Evolutionary conservation across 2,329 filamentous ascomycete species (phyloP).

Genomic region (Trichothecium sympodiale): DNA sequence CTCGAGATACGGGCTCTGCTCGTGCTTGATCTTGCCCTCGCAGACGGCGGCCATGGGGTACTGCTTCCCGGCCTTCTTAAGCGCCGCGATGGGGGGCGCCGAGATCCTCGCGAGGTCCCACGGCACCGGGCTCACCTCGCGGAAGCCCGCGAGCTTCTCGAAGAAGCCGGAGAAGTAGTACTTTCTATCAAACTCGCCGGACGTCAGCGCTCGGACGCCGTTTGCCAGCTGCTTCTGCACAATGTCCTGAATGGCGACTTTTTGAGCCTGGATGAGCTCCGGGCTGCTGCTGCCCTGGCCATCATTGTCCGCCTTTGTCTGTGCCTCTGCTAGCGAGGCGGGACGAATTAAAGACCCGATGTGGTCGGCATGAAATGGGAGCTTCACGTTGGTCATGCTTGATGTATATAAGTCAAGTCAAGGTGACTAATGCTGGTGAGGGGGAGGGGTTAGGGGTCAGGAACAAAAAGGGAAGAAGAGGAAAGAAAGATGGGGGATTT

Average conservation of each 20-base stretch:
- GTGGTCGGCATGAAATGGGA: constrained; percentile 61
- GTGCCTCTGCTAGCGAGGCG: constrained; percentile 44
- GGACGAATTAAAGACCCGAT: constrained; percentile 61
- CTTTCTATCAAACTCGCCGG: constrained; percentile 54
- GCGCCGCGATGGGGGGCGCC: constrained; percentile 26
- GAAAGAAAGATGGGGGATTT: too few relatives aligned
- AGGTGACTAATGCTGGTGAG: too few relatives aligned
- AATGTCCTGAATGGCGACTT: constrained; percentile 51
- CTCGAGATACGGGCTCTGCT: constrained; percentile 28
- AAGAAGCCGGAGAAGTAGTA: constrained; percentile 39
- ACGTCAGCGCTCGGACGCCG: constrained; percentile 52
- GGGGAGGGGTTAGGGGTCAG: too few relatives aligned
- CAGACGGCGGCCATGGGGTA: constrained; percentile 28
- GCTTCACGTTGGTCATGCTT: constrained; percentile 9
- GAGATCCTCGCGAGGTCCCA: constrained; percentile 25
- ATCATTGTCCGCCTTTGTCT: constrained; percentile 35
- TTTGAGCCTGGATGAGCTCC: constrained; percentile 44
- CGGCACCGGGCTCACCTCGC: constrained; percentile 24
- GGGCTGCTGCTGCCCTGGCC: constrained; percentile 17
- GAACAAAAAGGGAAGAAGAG: too few relatives aligned
- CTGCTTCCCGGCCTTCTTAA: constrained; percentile 24
- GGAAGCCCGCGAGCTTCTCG: constrained; percentile 31
- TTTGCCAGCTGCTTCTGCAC: constrained; percentile 54
- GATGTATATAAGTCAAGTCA: too few relatives aligned
- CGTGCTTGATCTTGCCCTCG: constrained; percentile 29